Percentiles rank a stretch among this genome's conserved stretches.
phyloP scores from a whole-genome alignment of 2,329 filamentous ascomycete species.

The Rosellinia necatrix region DNA sequence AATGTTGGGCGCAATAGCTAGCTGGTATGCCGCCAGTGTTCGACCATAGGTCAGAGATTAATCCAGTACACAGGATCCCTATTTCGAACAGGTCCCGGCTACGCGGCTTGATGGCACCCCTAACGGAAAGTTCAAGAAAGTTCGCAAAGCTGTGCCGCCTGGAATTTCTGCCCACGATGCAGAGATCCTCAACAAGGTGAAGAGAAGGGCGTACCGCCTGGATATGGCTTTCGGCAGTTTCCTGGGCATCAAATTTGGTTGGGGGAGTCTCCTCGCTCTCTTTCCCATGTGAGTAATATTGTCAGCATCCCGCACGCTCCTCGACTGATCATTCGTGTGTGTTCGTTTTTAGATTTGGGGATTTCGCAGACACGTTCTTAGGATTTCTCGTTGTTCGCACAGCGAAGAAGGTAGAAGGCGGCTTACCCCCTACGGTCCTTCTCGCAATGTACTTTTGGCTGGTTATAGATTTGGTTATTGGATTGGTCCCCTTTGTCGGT shows the following conservation, averaged over 20 bases:
- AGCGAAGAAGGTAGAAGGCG: conserved; percentile 76
- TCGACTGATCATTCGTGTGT: conserved; percentile 27
- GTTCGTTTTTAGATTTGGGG: conserved; percentile 64
- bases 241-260: conserved; percentile 83
- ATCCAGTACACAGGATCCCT: conserved; percentile 72
- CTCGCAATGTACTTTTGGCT: conserved; percentile 83
- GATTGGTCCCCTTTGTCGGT: conserved; percentile 76
- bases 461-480: conserved; percentile 71
- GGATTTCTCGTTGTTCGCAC: conserved; percentile 75
- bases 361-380: conserved; percentile 73
- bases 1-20: not conserved
- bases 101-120: conserved; percentile 69
- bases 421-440: conserved; percentile 65
- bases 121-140: conserved; percentile 75
- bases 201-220: conserved; percentile 81
- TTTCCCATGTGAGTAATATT: conserved; percentile 71
- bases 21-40: not conserved
- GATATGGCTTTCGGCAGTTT: conserved; percentile 85
- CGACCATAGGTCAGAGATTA: conserved; percentile 30
- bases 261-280: conserved; percentile 83
- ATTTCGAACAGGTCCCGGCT: conserved; percentile 81
- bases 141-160: conserved; percentile 80
- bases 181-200: conserved; percentile 81
- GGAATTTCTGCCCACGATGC: conserved; percentile 84
- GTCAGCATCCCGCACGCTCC: not conserved